These are phyloP conservation scores for Cubamyces sp. DNA, from an alignment of 768 basidiomycete species.

Conservation along the genomic window DNA sequence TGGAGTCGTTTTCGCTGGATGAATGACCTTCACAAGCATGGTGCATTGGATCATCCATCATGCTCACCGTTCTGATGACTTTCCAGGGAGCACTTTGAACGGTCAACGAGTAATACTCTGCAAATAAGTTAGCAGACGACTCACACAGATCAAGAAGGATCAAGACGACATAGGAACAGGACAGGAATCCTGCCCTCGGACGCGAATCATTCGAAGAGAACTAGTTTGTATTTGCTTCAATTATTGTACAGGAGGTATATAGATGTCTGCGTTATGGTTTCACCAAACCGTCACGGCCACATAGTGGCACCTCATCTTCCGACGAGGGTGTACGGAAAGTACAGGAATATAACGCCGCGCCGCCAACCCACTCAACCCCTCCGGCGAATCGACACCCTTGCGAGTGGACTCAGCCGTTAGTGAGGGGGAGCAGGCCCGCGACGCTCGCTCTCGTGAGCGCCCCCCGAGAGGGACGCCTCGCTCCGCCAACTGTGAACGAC, in stretches of 20 bases:
- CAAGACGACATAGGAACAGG: too few species aligned
- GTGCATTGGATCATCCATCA: too few species aligned
- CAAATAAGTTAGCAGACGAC: too few species aligned
- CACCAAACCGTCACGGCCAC: conserved; percentile 81
- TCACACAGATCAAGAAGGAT: too few species aligned
- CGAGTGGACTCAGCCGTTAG: conserved; percentile 47
- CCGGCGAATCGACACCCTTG: conserved; percentile 56
- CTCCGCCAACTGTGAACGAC: conserved; percentile 81
- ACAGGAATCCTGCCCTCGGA: too few species aligned
- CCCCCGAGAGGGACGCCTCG: conserved; percentile 56
- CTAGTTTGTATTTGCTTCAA: neutral
- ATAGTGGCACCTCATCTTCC: conserved; percentile 59
- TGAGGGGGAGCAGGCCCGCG: conserved; percentile 42
- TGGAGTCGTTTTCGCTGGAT: too few species aligned
- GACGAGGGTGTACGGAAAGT: conserved; percentile 64
- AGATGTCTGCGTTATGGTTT: conserved; percentile 80
- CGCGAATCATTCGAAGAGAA: too few species aligned
- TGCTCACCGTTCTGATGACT: too few species aligned
- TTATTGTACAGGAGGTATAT: neutral
- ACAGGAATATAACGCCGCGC: conserved; percentile 81
- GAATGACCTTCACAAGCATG: too few species aligned
- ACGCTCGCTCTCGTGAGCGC: conserved; percentile 55
- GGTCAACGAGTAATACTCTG: too few species aligned
- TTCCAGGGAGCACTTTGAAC: too few species aligned
- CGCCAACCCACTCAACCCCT: conserved; percentile 48